Evolutionary conservation across 768 basidiomycete species (phyloP).

Genomic region (Crassisporium funariophilum): DNA sequence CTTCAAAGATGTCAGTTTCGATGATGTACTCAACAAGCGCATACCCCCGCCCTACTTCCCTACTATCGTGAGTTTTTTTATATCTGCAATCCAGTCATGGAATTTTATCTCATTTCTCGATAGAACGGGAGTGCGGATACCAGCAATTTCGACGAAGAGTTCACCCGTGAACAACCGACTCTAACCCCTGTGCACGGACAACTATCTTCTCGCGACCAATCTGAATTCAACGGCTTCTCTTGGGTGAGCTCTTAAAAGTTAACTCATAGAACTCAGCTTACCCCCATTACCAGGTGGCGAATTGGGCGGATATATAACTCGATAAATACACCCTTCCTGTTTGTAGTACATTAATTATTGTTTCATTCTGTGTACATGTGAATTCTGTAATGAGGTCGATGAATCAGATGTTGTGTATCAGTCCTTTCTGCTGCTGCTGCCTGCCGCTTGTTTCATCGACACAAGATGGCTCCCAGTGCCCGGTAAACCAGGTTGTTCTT

Average conservation of each 20-base stretch:
- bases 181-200: conserved; percentile 97
- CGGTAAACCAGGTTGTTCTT: conserved; percentile 51
- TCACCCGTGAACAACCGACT: conserved; percentile 95
- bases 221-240: conserved; percentile 96
- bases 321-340: conserved; percentile 29
- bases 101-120: background rate
- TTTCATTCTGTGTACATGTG: conserved; percentile 28
- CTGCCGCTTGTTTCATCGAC: conserved; percentile 18
- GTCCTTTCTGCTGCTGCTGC: conserved; percentile 6
- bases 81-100: background rate
- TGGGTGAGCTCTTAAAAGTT: conserved; percentile 57
- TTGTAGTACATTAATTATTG: conserved; percentile 32
- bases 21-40: conserved; percentile 96
- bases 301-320: conserved; percentile 59
- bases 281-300: conserved; percentile 41
- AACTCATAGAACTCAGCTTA: conserved; percentile 2
- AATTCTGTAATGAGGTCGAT: conserved; percentile 20
- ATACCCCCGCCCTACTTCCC: conserved; percentile 98
- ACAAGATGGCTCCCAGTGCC: conserved; percentile 76
- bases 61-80: conserved; percentile 68
- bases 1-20: conserved; percentile 98
- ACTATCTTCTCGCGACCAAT: conserved; percentile 85
- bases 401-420: conserved; percentile 6
- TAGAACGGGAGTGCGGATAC: conserved; percentile 87
- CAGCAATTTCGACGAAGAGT: conserved; percentile 96